Conservation (phyloP, 148 eudicot species). For the Dianthus caryophyllus region DNA sequence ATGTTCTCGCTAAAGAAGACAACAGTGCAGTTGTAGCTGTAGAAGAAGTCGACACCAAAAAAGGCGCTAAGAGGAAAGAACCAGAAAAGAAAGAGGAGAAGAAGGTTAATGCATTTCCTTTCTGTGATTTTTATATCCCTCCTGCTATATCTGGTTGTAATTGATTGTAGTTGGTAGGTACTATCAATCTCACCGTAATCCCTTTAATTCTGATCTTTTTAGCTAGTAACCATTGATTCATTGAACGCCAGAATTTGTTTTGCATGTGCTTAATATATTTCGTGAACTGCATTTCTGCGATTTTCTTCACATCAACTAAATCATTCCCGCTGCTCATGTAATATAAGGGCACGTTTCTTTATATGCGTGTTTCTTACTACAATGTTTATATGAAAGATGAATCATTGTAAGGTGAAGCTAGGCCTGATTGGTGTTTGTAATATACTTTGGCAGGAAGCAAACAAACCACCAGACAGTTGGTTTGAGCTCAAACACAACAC, state of each 20-base stretch:
- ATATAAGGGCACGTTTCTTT: neutral
- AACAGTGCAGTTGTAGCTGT: constrained; percentile 24
- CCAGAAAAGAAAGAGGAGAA: constrained; percentile 66
- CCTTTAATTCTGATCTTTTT: neutral
- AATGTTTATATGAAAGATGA: constrained; percentile 11
- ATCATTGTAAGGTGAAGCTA: neutral
- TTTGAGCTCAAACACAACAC: constrained; percentile 91
- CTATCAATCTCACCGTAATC: neutral
- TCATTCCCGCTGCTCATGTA: neutral
- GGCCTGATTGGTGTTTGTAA: neutral
- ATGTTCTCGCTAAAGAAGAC: constrained; percentile 33
- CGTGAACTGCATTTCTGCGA: neutral
- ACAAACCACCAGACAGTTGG: constrained; percentile 94
- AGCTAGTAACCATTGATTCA: neutral
- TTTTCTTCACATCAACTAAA: neutral
- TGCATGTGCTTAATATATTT: neutral
- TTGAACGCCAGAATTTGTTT: neutral
- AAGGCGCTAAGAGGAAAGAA: constrained; percentile 59
- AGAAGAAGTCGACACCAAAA: constrained; percentile 41
- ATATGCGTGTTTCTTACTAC: neutral
- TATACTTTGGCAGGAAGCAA: constrained; percentile 66
- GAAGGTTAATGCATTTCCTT: constrained; percentile 41
- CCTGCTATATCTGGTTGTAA: neutral
- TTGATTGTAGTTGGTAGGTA: constrained; percentile 2
- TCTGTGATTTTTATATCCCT: neutral